Conservation (phyloP, 257 asterid genomes). For the Catharanthus roseus region DNA sequence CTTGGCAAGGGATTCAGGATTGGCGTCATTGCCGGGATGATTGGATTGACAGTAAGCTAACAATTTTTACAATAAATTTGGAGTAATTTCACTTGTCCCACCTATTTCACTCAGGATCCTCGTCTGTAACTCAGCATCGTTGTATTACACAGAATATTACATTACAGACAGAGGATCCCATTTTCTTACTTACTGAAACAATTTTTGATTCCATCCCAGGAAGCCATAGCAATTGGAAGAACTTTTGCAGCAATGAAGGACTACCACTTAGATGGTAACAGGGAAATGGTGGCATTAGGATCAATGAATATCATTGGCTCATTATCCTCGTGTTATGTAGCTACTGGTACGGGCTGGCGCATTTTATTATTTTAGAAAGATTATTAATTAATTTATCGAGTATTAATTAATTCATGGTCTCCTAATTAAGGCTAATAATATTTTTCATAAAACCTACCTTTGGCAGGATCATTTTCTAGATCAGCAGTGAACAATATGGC, state of each 20-base stretch:
- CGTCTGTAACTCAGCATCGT: too few species aligned
- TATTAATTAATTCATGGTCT: too few species aligned
- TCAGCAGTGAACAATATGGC: constrained; percentile 60
- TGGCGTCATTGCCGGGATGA: constrained; percentile 53
- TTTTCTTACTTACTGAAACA: not conserved
- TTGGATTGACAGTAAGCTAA: constrained; percentile 55
- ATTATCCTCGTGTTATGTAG: constrained; percentile 64
- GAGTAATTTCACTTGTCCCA: not conserved
- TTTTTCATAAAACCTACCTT: too few species aligned
- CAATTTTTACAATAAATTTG: too few species aligned
- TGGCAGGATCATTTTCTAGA: constrained; percentile 38
- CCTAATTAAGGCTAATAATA: too few species aligned
- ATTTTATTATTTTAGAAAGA: too few species aligned
- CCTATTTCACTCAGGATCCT: too few species aligned
- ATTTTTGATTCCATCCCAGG: constrained; percentile 37
- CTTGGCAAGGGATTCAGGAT: constrained; percentile 53
- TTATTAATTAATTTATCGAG: too few species aligned
- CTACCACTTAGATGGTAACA: constrained; percentile 70
- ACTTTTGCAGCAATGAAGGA: constrained; percentile 76
- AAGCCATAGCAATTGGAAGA: constrained; percentile 78
- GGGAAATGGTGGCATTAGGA: constrained; percentile 79
- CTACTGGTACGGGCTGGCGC: constrained; percentile 52
- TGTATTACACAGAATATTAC: too few species aligned
- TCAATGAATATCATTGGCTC: constrained; percentile 70
- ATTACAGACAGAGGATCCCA: too few species aligned